Percentiles rank a stretch among this genome's conserved stretches.
Conservation (phyloP, 495 filamentous ascomycete species). For the Aspergillus sparsus region DNA sequence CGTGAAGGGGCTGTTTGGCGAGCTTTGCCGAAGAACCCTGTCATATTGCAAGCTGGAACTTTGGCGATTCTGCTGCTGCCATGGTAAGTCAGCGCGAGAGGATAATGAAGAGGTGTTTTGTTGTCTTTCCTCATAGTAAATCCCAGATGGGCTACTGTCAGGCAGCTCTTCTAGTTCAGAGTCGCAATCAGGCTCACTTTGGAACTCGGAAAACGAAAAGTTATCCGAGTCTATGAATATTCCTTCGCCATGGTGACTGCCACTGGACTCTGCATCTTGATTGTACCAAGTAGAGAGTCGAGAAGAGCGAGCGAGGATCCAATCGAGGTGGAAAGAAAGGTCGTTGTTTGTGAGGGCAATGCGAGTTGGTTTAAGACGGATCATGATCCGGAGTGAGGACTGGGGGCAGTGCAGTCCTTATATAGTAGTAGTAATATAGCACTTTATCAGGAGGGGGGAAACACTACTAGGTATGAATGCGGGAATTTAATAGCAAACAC, state of each 20-base stretch:
- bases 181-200: constrained; percentile 12
- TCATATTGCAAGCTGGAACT: too few relatives aligned
- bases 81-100: background rate
- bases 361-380: constrained; percentile 54
- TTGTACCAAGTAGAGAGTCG: constrained; percentile 22
- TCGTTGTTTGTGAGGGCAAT: constrained; percentile 57
- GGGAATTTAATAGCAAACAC: too few relatives aligned
- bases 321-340: constrained; percentile 38
- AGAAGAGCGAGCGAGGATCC: constrained; percentile 23
- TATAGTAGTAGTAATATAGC: too few relatives aligned
- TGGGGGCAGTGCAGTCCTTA: too few relatives aligned
- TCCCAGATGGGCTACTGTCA: background rate
- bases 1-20: too few relatives aligned
- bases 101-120: background rate
- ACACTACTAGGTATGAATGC: too few relatives aligned
- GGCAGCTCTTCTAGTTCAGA: background rate
- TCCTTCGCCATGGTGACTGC: constrained; percentile 17
- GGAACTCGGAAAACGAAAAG: constrained; percentile 10
- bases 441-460: too few relatives aligned
- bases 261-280: constrained; percentile 24
- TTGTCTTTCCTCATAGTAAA: background rate
- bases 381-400: constrained; percentile 41
- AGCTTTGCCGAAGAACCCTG: too few relatives aligned
- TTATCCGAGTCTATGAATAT: constrained; percentile 18
- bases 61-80: background rate